Evolutionary conservation across 179 eudicot genomes (phyloP), one percentile per base, ranked within the genome.

Genomic region (Nepenthes alata): DNA sequence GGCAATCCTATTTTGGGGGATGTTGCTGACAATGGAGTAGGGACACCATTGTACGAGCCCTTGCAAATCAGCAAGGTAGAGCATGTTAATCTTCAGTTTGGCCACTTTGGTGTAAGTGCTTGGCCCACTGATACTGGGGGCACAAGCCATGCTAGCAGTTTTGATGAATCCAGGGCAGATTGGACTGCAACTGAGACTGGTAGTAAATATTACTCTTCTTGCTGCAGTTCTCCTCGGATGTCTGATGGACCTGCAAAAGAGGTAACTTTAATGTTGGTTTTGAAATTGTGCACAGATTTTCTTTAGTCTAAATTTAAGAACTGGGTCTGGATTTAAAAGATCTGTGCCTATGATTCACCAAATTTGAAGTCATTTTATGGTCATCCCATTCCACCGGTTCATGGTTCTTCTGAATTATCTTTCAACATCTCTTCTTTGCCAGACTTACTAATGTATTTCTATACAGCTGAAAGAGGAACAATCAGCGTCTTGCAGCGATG

Each of bases 61-160:
- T 59, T 91, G 79, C 84, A 58, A 64, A 83, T 89, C 34, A 88
- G 83, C 25, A 89, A 64, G 72, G 91, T 88, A 59, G 96, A 91
- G 72, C 85, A 93, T 37, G 83, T 89, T 14, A 91, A 91, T 75
- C 79, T 91, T 79, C 98, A 89, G 84, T 91, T 91, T 67, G 98
- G 98, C 70, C 78, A 89, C 76, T 89, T 84, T 56, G 98, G 98
- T 60, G 81, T 91, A 50, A 91, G 98, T 79, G 96, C 98, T 72
- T 91, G 98, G 98, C 95, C 96, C 6, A 77, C 73, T 73, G 96
- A 91, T 72, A 78, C 80, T 48, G 95, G 89, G 55, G 83, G 95
- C 62, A 91, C 98, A 6, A 91, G 98, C 67, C 91, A 77, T 77
- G 95, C 89, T 49, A 70, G 96, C 70, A 91, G 96, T 74, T 77